Evolutionary conservation across 345 rosid species (phyloP).

Genomic region (Populus ilicifolia): DNA sequence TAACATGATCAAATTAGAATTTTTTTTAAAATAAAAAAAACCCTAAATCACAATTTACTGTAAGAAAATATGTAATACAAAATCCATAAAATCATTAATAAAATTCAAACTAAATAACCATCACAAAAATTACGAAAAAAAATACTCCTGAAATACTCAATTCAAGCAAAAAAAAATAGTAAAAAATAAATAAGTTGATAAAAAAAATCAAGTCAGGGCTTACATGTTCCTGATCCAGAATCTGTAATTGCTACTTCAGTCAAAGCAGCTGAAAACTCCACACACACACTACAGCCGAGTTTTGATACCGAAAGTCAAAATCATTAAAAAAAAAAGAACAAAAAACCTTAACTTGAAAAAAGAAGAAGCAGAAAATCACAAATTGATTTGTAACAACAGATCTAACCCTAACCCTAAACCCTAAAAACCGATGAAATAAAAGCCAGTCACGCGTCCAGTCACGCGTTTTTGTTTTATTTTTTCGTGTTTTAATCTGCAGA

Average conservation of each 20-base stretch:
- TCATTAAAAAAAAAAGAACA: not conserved
- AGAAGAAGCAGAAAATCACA: not conserved
- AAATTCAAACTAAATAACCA: not conserved
- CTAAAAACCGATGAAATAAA: not conserved
- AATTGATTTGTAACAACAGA: not conserved
- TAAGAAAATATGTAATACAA: not conserved
- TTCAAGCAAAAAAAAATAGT: not conserved
- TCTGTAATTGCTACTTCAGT: constrained; percentile 13
- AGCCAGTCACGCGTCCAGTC: not conserved
- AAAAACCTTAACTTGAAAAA: not conserved
- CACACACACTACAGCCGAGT: constrained; percentile 1
- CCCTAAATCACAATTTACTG: not conserved
- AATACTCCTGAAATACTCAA: not conserved
- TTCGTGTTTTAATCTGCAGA: not conserved
- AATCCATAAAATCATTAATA: not conserved
- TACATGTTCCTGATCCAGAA: constrained; percentile 19
- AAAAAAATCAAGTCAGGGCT: constrained; percentile 4
- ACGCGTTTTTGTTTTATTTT: not conserved
- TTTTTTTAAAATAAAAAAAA: not conserved
- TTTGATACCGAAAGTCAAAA: not conserved
- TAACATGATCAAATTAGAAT: not conserved
- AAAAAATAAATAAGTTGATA: not conserved
- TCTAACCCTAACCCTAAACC: constrained; percentile 13
- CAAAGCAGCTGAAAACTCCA: constrained; percentile 15
- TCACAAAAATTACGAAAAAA: not conserved